phyloP scores from a whole-genome alignment of 2,329 filamentous ascomycete species.

The Sclerotinia nivalis region DNA sequence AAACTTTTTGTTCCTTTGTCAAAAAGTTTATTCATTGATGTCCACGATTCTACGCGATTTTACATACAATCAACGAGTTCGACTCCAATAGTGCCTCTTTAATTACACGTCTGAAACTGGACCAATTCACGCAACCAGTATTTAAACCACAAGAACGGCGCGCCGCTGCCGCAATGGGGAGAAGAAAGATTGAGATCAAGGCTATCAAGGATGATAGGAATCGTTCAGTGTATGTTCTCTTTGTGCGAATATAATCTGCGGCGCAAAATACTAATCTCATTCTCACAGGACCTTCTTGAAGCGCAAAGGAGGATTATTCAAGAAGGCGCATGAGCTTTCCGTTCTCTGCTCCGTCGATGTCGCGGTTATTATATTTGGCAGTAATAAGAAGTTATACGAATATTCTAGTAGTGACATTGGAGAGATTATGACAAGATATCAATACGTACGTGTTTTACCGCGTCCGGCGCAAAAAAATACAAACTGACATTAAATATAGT shows the following conservation, averaged over 20 bases:
- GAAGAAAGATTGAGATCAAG: constrained; percentile 99
- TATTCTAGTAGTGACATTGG: constrained; percentile 94
- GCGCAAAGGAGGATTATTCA: constrained; percentile 97
- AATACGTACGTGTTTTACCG: constrained; percentile 70
- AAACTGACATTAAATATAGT: constrained; percentile 54
- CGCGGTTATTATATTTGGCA: constrained; percentile 96
- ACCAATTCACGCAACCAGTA: constrained; percentile 37
- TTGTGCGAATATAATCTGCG: constrained; percentile 14
- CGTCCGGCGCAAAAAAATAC: constrained; percentile 10
- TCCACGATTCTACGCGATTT: constrained; percentile 18
- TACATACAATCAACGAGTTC: constrained; percentile 4
- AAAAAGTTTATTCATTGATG: constrained; percentile 15
- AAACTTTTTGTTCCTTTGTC: constrained; percentile 7
- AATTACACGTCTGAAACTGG: constrained; percentile 32
- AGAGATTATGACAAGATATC: constrained; percentile 82
- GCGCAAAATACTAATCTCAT: constrained; percentile 23
- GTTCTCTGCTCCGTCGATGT: constrained; percentile 98
- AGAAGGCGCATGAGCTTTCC: constrained; percentile 98
- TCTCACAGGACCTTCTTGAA: constrained; percentile 85
- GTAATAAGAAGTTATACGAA: constrained; percentile 98
- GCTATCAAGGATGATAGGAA: constrained; percentile 98
- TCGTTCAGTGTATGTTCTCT: constrained; percentile 76
- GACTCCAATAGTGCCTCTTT: neutral
- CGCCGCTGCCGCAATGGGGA: constrained; percentile 68
- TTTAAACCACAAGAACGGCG: constrained; percentile 38